Evolutionary conservation across 2,329 filamentous ascomycete species (phyloP).

Genomic region (Mollisia scopiformis): DNA sequence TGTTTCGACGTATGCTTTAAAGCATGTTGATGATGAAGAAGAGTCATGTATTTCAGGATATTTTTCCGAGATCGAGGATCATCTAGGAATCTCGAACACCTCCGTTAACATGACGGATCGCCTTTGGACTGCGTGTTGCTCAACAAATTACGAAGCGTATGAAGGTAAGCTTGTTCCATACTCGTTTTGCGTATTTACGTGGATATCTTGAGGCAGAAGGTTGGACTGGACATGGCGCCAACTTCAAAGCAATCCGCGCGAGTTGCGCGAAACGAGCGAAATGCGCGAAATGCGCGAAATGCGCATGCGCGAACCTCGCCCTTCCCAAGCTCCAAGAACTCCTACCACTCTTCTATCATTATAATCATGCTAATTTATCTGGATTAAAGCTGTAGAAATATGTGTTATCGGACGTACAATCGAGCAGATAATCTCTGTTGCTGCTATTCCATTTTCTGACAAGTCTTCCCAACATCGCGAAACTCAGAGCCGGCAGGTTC

Average conservation of each 20-base stretch:
- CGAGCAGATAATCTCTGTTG: constrained; percentile 25
- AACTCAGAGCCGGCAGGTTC: not conserved
- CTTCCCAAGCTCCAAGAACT: too few species aligned
- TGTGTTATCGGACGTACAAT: constrained; percentile 22
- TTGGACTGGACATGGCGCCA: too few species aligned
- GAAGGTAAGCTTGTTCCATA: too few species aligned
- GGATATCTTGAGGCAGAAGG: too few species aligned
- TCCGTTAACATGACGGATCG: constrained; percentile 21
- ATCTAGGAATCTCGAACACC: constrained; percentile 17
- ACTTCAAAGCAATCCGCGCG: too few species aligned
- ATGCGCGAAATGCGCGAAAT: too few species aligned
- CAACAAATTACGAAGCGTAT: constrained; percentile 19
- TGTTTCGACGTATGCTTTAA: constrained; percentile 19
- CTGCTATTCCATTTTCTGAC: constrained; percentile 9
- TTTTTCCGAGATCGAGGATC: constrained; percentile 12
- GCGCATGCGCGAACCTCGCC: too few species aligned
- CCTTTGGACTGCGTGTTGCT: constrained; percentile 22
- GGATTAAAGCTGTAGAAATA: constrained; percentile 19
- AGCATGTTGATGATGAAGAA: not conserved
- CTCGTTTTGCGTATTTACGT: too few species aligned
- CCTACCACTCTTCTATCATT: too few species aligned
- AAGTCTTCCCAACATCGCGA: not conserved
- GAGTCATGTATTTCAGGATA: not conserved
- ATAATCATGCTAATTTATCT: too few species aligned
- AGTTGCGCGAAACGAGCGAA: too few species aligned